Percentiles rank a stretch among this genome's conserved stretches.
Conservation (phyloP, 140 eudicot genomes). For the Bidens hawaiensis region DNA sequence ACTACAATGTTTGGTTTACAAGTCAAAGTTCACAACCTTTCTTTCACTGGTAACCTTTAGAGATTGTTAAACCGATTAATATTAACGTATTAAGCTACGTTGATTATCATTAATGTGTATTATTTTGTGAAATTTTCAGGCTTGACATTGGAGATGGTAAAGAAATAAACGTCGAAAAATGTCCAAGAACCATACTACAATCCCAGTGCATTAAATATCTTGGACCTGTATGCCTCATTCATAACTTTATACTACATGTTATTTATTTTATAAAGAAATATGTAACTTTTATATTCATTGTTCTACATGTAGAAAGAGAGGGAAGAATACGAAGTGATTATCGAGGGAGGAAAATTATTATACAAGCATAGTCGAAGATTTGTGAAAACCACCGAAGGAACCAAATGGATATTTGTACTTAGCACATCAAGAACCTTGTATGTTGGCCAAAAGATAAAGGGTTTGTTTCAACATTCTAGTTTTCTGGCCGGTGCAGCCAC, state of each 20-base stretch:
- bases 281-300: not conserved
- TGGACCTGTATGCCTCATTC: slow-evolving; percentile 51
- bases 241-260: not conserved
- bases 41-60: slow-evolving; percentile 56
- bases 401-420: slow-evolving; percentile 79
- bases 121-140: slow-evolving; percentile 29
- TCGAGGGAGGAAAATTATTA: slow-evolving; percentile 48
- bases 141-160: slow-evolving; percentile 78
- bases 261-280: not conserved
- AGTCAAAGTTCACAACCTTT: slow-evolving; percentile 76
- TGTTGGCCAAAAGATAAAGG: slow-evolving; percentile 61
- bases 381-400: slow-evolving; percentile 46
- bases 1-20: slow-evolving; percentile 59
- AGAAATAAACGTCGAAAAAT: slow-evolving; percentile 51
- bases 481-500: slow-evolving; percentile 77
- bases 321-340: slow-evolving; percentile 56
- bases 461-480: slow-evolving; percentile 73
- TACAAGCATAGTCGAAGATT: slow-evolving; percentile 38
- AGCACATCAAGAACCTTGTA: slow-evolving; percentile 62
- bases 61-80: not conserved
- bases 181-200: slow-evolving; percentile 48
- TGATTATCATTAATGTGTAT: not conserved
- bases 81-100: too few relatives aligned
- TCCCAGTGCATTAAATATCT: slow-evolving; percentile 65
- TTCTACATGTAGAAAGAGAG: slow-evolving; percentile 53